Percentiles rank a stretch among this genome's conserved stretches.
phyloP scores from a whole-genome alignment of 257 asterid genomes.

The Coffea eugenioides region DNA sequence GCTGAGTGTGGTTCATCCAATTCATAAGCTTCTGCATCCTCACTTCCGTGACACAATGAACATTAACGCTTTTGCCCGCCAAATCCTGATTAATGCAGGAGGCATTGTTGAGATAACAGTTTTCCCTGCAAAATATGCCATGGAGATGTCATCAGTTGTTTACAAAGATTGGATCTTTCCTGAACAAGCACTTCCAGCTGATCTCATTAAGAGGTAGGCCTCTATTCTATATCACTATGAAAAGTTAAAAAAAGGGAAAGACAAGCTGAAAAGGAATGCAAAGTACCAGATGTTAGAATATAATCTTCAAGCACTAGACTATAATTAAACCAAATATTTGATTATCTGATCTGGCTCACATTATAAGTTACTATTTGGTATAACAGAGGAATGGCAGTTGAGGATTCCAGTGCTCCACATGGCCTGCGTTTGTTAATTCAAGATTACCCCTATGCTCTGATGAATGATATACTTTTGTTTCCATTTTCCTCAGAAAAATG shows the following conservation, averaged over 20 bases:
- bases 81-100: slow-evolving; percentile 20
- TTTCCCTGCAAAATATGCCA: slow-evolving; percentile 28
- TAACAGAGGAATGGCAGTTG: slow-evolving; percentile 63
- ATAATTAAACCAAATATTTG: neutral
- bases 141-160: slow-evolving; percentile 30
- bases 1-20: slow-evolving; percentile 32
- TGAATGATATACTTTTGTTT: slow-evolving; percentile 28
- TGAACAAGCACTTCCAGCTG: slow-evolving; percentile 38
- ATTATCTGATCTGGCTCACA: neutral
- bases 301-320: neutral
- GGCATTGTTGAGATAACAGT: slow-evolving; percentile 24
- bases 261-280: neutral
- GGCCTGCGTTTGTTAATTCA: slow-evolving; percentile 64
- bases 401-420: slow-evolving; percentile 48
- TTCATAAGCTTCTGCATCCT: slow-evolving; percentile 32
- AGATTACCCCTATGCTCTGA: slow-evolving; percentile 76
- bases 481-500: slow-evolving; percentile 42
- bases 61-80: slow-evolving; percentile 34
- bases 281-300: neutral
- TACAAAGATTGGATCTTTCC: slow-evolving; percentile 35
- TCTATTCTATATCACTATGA: neutral
- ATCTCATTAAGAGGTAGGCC: slow-evolving; percentile 34
- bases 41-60: slow-evolving; percentile 37
- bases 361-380: neutral
- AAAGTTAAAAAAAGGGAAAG: neutral